These are phyloP conservation scores for Gelatoporia subvermispora DNA, from an alignment of 768 basidiomycete species.

Conservation along the genomic window DNA sequence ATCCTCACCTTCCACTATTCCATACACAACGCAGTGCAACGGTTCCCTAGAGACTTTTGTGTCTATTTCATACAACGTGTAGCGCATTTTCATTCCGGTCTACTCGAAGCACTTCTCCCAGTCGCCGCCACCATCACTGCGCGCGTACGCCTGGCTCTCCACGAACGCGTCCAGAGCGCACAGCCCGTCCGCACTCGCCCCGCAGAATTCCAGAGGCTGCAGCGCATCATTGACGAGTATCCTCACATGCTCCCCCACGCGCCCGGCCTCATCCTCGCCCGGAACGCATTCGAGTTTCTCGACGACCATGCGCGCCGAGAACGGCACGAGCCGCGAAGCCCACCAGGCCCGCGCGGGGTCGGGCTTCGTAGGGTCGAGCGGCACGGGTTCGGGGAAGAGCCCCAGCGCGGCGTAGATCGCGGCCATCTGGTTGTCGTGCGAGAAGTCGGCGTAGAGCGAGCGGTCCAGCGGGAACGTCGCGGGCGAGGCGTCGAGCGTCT, in stretches of 20 bases:
- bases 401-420: slow-evolving; percentile 67
- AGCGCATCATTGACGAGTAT: slow-evolving; percentile 77
- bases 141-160: slow-evolving; percentile 64
- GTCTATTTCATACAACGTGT: no score
- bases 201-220: slow-evolving; percentile 60
- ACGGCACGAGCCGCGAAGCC: slow-evolving; percentile 61
- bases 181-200: slow-evolving; percentile 45
- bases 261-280: not conserved
- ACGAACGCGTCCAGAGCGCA: slow-evolving; percentile 67
- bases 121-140: slow-evolving; percentile 64
- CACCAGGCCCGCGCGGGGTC: slow-evolving; percentile 40
- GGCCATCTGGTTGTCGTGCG: slow-evolving; percentile 83
- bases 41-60: no score
- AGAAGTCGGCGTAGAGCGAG: slow-evolving; percentile 71
- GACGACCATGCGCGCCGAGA: slow-evolving; percentile 67
- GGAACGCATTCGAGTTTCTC: slow-evolving; percentile 57
- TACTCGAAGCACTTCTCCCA: slow-evolving; percentile 51
- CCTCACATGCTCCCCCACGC: slow-evolving; percentile 43
- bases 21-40: no score
- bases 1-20: no score
- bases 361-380: slow-evolving; percentile 20
- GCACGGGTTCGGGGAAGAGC: slow-evolving; percentile 22
- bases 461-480: slow-evolving; percentile 68
- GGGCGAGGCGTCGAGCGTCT: slow-evolving; percentile 58
- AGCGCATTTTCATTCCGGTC: no score